Evolutionary conservation across 768 basidiomycete genomes (phyloP).

Genomic region (Rubroboletus pulcherrimus): DNA sequence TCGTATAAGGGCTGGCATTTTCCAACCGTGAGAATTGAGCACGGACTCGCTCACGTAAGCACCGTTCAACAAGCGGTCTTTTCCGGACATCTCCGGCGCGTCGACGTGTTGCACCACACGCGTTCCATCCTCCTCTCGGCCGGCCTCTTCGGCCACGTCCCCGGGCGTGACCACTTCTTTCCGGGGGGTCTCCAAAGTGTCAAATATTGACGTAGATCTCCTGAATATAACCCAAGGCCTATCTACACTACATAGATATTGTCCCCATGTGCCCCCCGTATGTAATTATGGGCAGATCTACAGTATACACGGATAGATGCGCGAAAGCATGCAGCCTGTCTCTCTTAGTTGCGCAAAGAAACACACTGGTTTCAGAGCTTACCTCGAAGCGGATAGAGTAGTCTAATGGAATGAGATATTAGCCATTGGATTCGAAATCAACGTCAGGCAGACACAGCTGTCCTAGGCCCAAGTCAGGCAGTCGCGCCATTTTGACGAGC

Average conservation of each 20-base stretch:
- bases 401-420: background rate
- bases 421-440: conserved; percentile 23
- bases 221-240: background rate
- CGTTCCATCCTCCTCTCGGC: conserved; percentile 9
- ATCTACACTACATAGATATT: conserved; percentile 7
- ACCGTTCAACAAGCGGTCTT: conserved; percentile 30
- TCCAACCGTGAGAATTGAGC: conserved; percentile 34
- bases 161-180: conserved; percentile 8
- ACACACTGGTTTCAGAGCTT: background rate
- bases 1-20: conserved; percentile 33
- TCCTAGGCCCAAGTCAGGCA: conserved; percentile 68
- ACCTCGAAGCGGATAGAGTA: conserved; percentile 4
- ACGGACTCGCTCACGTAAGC: conserved; percentile 36
- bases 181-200: conserved; percentile 14
- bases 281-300: conserved; percentile 20
- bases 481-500: conserved; percentile 72
- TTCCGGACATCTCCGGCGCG: conserved; percentile 24
- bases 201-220: background rate
- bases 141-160: conserved; percentile 18
- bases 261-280: background rate
- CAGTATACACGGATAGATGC: conserved; percentile 14
- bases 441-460: conserved; percentile 45
- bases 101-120: conserved; percentile 9
- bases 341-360: background rate
- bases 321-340: conserved; percentile 6